Evolutionary conservation across 495 filamentous ascomycete species (phyloP), one percentile per base, ranked within the genome.

Genomic region (Amniculicola lignicola): DNA sequence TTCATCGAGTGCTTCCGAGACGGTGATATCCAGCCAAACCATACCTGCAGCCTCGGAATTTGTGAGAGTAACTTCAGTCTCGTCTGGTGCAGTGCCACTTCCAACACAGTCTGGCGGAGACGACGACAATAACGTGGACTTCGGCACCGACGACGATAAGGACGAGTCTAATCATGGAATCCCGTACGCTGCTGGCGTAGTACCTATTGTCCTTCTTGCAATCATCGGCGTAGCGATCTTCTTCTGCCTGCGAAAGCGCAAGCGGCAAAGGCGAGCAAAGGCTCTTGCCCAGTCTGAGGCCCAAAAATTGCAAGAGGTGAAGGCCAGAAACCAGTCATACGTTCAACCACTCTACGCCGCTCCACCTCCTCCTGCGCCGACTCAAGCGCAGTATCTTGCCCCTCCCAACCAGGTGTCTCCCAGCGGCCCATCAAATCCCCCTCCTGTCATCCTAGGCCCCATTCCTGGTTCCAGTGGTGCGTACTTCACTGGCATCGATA

Each of bases 401-500:
- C 54, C 50, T 28, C 51, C 49, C 22, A 56, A 22, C 22, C 25
- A 44, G 12, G 33, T 44, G 12, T 10, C 50, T 18, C 27, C 41
- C 7, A 28, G 39, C 22, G 51, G 16, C 1, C 51, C 47, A 25
- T 36, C 41, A 1, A n/a, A 37, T 10, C 43, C 61, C 33, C 48
- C 37, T 19, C 60, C 60, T 23, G 53, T 62, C 24, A 62, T 62
- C 14, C 54, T 62, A 11, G 59, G 59, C 9, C 59, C 59, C 9
- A 63, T 63, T 24, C 19, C 48, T 3, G 51, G 38, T 14, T 54
- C 54, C 15, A 63, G 51, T 29, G 54, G 54, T 16, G 47, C 56
- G 3, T 64, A 64, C 40, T 57, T 40, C 33, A 60, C 61, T 15
- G 61, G 61, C n/a, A 61, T 64, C 23, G 57, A 61, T 41, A 64